These are phyloP conservation scores for Colletotrichum magnum DNA, from an alignment of 2,329 filamentous ascomycete species.

Conservation along the genomic window DNA sequence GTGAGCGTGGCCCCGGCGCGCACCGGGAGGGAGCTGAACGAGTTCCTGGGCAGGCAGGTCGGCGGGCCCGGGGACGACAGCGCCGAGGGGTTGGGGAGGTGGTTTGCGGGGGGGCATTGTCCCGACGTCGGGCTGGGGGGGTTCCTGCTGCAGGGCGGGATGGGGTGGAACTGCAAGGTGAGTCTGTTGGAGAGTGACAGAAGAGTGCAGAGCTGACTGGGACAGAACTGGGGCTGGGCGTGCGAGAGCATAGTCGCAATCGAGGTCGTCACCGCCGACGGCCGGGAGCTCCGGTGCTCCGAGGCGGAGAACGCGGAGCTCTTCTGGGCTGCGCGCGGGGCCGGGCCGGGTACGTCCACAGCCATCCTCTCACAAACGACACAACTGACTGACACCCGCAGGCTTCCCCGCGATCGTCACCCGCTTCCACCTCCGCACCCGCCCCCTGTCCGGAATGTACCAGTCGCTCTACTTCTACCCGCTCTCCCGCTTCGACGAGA, in stretches of 20 bases:
- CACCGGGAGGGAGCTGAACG: constrained; percentile 61
- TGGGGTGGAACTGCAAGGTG: constrained; percentile 71
- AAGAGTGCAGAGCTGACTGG: background rate
- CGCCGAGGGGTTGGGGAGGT: constrained; percentile 48
- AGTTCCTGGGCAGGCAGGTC: constrained; percentile 48
- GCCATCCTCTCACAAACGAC: background rate
- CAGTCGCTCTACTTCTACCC: constrained; percentile 62
- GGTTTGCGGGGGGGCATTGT: constrained; percentile 69
- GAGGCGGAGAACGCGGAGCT: constrained; percentile 63
- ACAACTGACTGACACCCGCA: constrained; percentile 24
- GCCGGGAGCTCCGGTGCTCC: constrained; percentile 60
- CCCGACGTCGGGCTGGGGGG: constrained; percentile 70
- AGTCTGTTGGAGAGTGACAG: constrained; percentile 21
- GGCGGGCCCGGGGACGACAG: constrained; percentile 26
- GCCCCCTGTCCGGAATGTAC: constrained; percentile 49
- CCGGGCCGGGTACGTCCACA: constrained; percentile 57
- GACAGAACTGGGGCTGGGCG: constrained; percentile 68
- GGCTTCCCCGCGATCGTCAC: constrained; percentile 69
- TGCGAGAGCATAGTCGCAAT: constrained; percentile 66
- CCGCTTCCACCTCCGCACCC: constrained; percentile 61
- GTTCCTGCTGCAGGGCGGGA: constrained; percentile 69
- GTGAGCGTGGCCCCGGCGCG: constrained; percentile 61
- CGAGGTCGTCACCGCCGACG: constrained; percentile 61
- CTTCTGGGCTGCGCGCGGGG: constrained; percentile 70
- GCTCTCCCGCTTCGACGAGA: constrained; percentile 58